These are phyloP conservation scores for Ostreobium quekettii DNA, from an alignment of 139 green algal species.

Conservation along the genomic window DNA sequence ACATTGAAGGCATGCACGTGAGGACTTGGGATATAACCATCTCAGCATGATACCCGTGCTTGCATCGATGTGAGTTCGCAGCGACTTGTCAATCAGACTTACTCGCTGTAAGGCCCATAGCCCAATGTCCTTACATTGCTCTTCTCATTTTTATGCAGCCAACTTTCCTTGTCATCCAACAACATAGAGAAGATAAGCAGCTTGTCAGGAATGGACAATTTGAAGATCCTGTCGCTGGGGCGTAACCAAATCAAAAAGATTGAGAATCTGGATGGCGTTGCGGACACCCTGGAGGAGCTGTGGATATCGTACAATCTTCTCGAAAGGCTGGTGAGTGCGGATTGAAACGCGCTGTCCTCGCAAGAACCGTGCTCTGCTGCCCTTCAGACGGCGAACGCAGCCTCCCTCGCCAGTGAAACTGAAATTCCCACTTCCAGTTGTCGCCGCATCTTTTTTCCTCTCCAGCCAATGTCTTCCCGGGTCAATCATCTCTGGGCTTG, in stretches of 20 bases:
- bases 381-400: no score
- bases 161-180: slow-evolving; percentile 88
- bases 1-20: slow-evolving; percentile 77
- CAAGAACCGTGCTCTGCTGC: no score
- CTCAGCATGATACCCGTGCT: no score
- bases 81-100: no score
- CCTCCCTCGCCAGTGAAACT: no score
- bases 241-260: slow-evolving; percentile 92
- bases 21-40: no score
- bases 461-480: no score
- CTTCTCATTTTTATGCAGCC: slow-evolving; percentile 31
- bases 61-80: no score
- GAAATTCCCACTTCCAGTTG: no score
- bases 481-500: no score
- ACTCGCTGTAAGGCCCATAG: no score
- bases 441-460: no score
- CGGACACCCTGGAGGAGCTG: slow-evolving; percentile 81
- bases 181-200: slow-evolving; percentile 88
- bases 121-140: not conserved
- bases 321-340: slow-evolving; percentile 64
- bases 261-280: slow-evolving; percentile 81
- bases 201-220: slow-evolving; percentile 63
- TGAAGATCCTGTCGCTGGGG: slow-evolving; percentile 75
- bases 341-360: not conserved
- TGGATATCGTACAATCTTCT: slow-evolving; percentile 92